phyloP scores from a whole-genome alignment of 2,329 filamentous ascomycete genomes.

The Ascosphaera apis region DNA sequence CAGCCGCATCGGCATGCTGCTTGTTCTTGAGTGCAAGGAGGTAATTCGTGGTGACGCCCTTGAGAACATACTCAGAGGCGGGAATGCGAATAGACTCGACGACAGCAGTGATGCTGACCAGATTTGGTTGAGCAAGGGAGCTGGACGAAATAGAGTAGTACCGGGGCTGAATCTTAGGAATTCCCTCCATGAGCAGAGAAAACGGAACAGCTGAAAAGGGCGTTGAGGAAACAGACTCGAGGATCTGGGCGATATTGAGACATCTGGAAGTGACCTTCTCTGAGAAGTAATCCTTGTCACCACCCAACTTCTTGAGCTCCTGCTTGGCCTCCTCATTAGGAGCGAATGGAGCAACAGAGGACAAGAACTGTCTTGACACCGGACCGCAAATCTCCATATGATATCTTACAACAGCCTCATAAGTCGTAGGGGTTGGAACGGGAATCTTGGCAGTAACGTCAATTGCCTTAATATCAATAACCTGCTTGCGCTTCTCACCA shows the following conservation, averaged over 20 bases:
- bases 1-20: constrained; percentile 42
- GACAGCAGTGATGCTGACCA: constrained; percentile 84
- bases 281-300: constrained; percentile 89
- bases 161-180: constrained; percentile 86
- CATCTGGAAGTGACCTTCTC: constrained; percentile 59
- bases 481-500: constrained; percentile 50
- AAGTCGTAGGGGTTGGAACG: constrained; percentile 91
- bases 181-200: constrained; percentile 77
- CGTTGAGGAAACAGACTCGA: constrained; percentile 49
- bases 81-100: constrained; percentile 67
- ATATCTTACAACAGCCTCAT: constrained; percentile 78
- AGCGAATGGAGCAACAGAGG: constrained; percentile 68
- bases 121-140: constrained; percentile 77
- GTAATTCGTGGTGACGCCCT: constrained; percentile 93
- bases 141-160: constrained; percentile 99
- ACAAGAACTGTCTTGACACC: constrained; percentile 85
- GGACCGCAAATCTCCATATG: constrained; percentile 93
- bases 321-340: constrained; percentile 65
- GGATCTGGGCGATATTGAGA: constrained; percentile 72
- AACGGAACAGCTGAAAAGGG: constrained; percentile 75
- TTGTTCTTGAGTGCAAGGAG: constrained; percentile 86
- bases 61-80: constrained; percentile 55
- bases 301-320: constrained; percentile 71
- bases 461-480: constrained; percentile 72
- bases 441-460: constrained; percentile 94